phyloP scores from a whole-genome alignment of 352 stramenopile species.

The Phytophthora fragariaefolia region DNA sequence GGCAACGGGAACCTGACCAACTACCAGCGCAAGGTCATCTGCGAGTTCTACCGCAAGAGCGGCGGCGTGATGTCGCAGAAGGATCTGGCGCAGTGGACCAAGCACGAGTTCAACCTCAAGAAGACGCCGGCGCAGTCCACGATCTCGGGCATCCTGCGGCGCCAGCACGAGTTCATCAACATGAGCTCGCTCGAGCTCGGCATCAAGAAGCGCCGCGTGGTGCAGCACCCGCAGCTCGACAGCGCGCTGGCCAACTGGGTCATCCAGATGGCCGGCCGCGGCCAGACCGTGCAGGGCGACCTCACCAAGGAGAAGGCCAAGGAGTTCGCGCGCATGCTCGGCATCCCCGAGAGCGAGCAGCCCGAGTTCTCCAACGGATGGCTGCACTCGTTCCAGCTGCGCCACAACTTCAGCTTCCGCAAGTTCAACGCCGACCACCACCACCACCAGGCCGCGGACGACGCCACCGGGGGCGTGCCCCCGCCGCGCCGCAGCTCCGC shows the following conservation, averaged over 20 bases:
- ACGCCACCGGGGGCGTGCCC: background rate
- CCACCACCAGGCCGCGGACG: slow-evolving; percentile 18
- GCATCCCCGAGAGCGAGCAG: slow-evolving; percentile 75
- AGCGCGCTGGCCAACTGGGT: slow-evolving; percentile 87
- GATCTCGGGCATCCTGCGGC: slow-evolving; percentile 82
- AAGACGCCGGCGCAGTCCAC: slow-evolving; percentile 86
- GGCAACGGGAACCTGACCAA: slow-evolving; percentile 86
- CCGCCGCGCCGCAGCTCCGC: background rate
- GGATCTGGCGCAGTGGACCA: slow-evolving; percentile 86
- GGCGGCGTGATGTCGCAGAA: slow-evolving; percentile 88
- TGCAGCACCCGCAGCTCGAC: slow-evolving; percentile 82
- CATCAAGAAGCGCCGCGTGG: slow-evolving; percentile 86
- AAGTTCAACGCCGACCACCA: slow-evolving; percentile 80
- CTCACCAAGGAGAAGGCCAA: slow-evolving; percentile 89
- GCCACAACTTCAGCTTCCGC: slow-evolving; percentile 87
- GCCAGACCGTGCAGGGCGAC: slow-evolving; percentile 82
- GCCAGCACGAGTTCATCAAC: slow-evolving; percentile 87
- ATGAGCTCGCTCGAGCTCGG: slow-evolving; percentile 82
- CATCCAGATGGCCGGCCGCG: slow-evolving; percentile 82
- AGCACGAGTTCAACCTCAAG: slow-evolving; percentile 85
- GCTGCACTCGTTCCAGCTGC: slow-evolving; percentile 81
- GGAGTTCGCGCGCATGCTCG: slow-evolving; percentile 84
- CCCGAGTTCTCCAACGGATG: slow-evolving; percentile 85
- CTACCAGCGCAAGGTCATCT: slow-evolving; percentile 86
- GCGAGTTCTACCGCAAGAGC: slow-evolving; percentile 84